Base-by-base conservation (phyloP, 495 filamentous ascomycete genomes). In the Collariella sp. region DNA sequence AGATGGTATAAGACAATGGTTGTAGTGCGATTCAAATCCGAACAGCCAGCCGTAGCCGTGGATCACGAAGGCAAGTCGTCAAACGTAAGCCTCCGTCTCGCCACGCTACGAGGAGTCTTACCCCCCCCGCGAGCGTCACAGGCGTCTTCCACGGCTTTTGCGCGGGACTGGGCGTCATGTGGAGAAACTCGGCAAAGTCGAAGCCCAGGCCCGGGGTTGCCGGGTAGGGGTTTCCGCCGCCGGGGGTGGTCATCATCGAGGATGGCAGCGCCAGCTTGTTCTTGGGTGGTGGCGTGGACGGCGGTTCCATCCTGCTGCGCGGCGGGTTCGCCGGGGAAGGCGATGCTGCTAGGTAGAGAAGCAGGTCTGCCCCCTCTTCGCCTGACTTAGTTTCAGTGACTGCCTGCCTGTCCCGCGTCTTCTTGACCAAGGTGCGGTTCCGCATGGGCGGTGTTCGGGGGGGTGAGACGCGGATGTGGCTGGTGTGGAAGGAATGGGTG, bases 111-210 rank as follows among this genome's bases (percentile, higher is more conserved):
- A 18, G 74, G 74, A 7, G 73, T 76, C 61, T 67, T 70, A n/a
- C n/a, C 42, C 62, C 60, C 9, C 58, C 58, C 11, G 50, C 50
- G 3, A 54, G 50, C 1, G 62, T 57, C 65, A 63, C 82, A 74
- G 52, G 93, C 81, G 73, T 82, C 79, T 85, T 74, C 83, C 84
- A 96, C 5, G 83, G 77, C 53, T 82, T 88, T 69, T 96, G 93
- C 11, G 90, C 93, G 3, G 93, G 94, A 59, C 87, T 93, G 5
- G 94, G 93, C 13, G 93, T 95, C 69, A 96, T 88, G 65, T 99
- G 95, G 55, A 97, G 85, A 65, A 95, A 99, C 66, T 97, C 94
- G 7, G 89, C 83, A 71, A 96, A 96, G 72, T 96, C 93, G 72
- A 96, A 95, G 54, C 82, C 81, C 51, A 79, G 71, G 7, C 74